Conservation (phyloP, 352 stramenopile species). For the Globisporangium lucens region DNA sequence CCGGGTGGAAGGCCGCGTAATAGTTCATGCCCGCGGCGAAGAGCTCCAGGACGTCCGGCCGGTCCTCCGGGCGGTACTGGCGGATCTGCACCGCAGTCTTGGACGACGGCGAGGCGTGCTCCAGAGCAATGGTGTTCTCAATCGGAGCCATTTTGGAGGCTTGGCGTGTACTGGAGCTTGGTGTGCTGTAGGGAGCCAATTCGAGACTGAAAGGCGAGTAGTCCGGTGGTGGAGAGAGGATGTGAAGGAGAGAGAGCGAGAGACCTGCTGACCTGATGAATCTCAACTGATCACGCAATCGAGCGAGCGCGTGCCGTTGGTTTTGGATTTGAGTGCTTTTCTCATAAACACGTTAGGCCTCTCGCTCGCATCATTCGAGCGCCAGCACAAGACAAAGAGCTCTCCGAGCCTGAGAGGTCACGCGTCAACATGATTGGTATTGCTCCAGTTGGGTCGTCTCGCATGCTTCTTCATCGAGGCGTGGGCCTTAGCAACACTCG, state of each 20-base stretch:
- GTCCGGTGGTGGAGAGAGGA: not conserved
- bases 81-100: not conserved
- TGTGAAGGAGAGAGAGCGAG: not conserved
- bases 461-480: not conserved
- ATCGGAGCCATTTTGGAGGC: not conserved
- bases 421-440: not conserved
- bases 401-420: not conserved
- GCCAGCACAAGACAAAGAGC: not conserved
- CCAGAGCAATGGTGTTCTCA: not conserved
- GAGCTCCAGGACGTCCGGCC: not conserved
- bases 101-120: not conserved
- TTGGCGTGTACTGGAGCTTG: not conserved
- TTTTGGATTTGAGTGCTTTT: not conserved
- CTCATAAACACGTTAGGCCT: not conserved
- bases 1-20: slow-evolving; percentile 1
- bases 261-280: not conserved
- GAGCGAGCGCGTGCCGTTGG: not conserved
- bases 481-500: not conserved
- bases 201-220: not conserved
- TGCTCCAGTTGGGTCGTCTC: not conserved
- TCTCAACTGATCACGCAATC: not conserved
- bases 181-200: not conserved
- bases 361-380: not conserved
- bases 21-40: slow-evolving; percentile 7
- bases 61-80: not conserved